phyloP scores from a whole-genome alignment of 2,329 filamentous ascomycete species.

The Diaporthe vaccinii region DNA sequence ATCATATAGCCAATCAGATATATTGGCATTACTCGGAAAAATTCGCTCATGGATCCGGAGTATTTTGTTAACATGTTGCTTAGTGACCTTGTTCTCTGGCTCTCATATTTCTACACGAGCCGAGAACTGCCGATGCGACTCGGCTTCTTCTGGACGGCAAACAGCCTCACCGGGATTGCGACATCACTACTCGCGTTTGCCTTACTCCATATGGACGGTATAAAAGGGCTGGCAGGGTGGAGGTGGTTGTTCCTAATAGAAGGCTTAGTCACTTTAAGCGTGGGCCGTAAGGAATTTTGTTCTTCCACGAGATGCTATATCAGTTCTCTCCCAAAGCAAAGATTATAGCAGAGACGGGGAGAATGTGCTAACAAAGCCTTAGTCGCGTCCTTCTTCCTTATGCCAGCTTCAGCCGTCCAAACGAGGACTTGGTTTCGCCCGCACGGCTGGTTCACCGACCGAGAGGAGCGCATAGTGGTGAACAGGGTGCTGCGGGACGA shows the following conservation, averaged over 20 bases:
- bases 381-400: conserved; percentile 64
- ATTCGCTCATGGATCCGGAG: rapidly evolving
- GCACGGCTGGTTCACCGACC: conserved; percentile 70
- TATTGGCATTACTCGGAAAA: too few relatives aligned
- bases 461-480: conserved; percentile 69
- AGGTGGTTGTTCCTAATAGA: conserved; percentile 54
- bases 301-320: background rate
- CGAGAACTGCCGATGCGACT: conserved; percentile 55
- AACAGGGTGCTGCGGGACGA: conserved; percentile 71
- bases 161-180: conserved; percentile 50
- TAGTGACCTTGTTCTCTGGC: conserved; percentile 49
- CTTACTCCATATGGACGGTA: conserved; percentile 53
- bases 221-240: conserved; percentile 55
- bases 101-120: conserved; percentile 53
- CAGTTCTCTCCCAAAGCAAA: background rate
- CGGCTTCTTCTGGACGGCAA: conserved; percentile 55
- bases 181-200: conserved; percentile 54
- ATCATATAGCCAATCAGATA: too few relatives aligned
- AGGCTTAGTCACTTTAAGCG: background rate
- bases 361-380: background rate
- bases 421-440: conserved; percentile 64
- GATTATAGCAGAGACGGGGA: too few relatives aligned
- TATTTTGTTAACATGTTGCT: background rate
- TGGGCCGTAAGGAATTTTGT: background rate
- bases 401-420: conserved; percentile 63